Evolutionary conservation across 345 rosid species (phyloP).

Genomic region (Brassica napus): Da-Ae NC_063448.1:25556001-25556500

Average conservation of each 20-base stretch:
- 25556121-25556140: constrained; percentile 96
- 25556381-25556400: not conserved
- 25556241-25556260: constrained; percentile 52
- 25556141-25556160: constrained; percentile 91
- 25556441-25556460: not conserved
- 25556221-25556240: not conserved
- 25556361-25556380: not conserved
- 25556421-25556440: not conserved
- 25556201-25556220: not conserved
- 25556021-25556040: constrained; percentile 94
- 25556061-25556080: constrained; percentile 89
- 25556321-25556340: constrained; percentile 40
- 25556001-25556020: constrained; percentile 76
- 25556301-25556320: constrained; percentile 93
- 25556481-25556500: not conserved
- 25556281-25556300: constrained; percentile 98
- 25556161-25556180: constrained; percentile 72
- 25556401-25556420: not conserved
- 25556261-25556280: constrained; percentile 88
- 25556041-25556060: constrained; percentile 96
- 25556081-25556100: constrained; percentile 87
- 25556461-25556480: not conserved
- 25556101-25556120: constrained; percentile 97
- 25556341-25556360: not conserved
- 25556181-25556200: not conserved